phyloP scores from a whole-genome alignment of 208 protist species.

The Entamoeba histolytica region DNA sequence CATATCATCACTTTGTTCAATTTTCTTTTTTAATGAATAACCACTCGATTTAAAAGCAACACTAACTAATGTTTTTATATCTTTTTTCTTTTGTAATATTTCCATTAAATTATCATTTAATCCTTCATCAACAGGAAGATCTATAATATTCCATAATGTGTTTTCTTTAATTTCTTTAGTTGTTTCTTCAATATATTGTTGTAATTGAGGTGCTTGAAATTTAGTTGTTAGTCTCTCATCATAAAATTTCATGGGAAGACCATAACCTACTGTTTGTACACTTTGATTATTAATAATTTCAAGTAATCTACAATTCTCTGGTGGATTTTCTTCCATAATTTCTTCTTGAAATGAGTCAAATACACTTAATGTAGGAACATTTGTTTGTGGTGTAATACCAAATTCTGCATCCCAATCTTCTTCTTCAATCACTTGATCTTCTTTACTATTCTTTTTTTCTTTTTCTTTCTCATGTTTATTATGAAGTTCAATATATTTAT shows the following conservation, averaged over 20 bases:
- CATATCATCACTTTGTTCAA: not conserved
- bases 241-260: not conserved
- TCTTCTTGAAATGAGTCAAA: not conserved
- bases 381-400: not conserved
- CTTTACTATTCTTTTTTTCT: not conserved
- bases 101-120: not conserved
- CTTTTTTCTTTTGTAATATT: not conserved
- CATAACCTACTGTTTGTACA: not conserved
- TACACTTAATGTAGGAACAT: not conserved
- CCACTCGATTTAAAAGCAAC: not conserved
- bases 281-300: not conserved
- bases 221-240: not conserved
- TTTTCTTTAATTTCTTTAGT: not conserved
- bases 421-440: not conserved
- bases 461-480: not conserved
- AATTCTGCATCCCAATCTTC: not conserved
- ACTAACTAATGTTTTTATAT: not conserved
- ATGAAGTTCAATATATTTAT: not conserved
- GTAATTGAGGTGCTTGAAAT: not conserved
- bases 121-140: not conserved
- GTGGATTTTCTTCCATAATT: not conserved
- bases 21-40: not conserved
- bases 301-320: not conserved
- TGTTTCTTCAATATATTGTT: not conserved
- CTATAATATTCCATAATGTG: not conserved